Evolutionary conservation across 768 basidiomycete species (phyloP), one percentile per base, ranked within the genome.

Genomic region (Tricholoma sp.): DNA sequence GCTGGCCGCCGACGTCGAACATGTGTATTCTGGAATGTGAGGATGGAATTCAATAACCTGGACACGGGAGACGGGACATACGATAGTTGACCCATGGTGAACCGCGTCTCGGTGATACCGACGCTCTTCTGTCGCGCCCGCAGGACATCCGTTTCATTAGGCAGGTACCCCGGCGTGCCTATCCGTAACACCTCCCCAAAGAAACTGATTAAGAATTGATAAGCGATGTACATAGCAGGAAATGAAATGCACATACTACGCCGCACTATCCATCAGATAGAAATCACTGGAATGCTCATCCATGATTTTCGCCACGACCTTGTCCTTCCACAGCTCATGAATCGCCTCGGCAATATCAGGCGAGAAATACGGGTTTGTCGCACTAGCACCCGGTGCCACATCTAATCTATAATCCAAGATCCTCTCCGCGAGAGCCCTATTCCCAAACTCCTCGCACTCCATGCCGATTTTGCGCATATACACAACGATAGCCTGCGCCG

Each of bases 241-340:
- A 9, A 22, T 43, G 22, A 24, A 21, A 41, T 34, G 11, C n/a
- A 82, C 89, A 66, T 64, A 93, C 91, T 96, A 96, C 35, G 80
- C 78, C 0, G 95, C 95, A 21, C 85, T 90, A 67, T 97, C 95
- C 93, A 96, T 97, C 18, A 98, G 74, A 67, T 97, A 96, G 66
- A 96, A 97, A 57, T 94, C 88, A 68, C 77, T 84, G n/a, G 76
- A 75, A 60, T 86, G 83, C 59, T 80, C 78, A 64, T 81, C 79
- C 72, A 80, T 74, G n/a, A 82, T 69, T 55, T 76, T 78, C 2
- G 74, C 72, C 0, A 85, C 82, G 53, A 86, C 79, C 10, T 84
- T 82, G 66, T 91, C 88, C 55, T 83, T 79, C 85, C 85, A 86
- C 1, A 90, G 71, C 45, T 88, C 74, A 58, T 81, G 75, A 41